Base-by-base conservation (phyloP, 2,329 filamentous ascomycete species). In the Canariomyces notabilis region DNA sequence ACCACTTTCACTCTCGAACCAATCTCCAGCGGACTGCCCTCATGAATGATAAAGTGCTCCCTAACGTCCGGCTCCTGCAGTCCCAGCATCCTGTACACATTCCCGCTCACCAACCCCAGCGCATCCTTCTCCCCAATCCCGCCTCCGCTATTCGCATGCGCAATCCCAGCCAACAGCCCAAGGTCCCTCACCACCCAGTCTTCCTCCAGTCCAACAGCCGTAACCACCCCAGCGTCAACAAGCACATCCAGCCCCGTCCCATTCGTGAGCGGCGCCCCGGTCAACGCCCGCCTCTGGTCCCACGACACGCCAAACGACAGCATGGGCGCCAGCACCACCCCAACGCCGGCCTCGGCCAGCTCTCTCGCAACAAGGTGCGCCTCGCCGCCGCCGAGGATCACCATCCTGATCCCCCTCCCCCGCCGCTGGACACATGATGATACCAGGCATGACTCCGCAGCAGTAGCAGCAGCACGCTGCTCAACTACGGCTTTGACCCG, bases 241-340 rank as follows among this genome's bases (percentile, higher is more conserved):
- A 85, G 71, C 11, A 59, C 62, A 50, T 84, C 79, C 4, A 82
- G 65, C 0, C 74, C 72, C 1, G 81, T 84, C 26, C 80, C 79
- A 56, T 83, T 82, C 0, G 80, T 82, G 1, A 85, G 68, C 1
- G 82, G 82, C 4, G 81, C 80, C 1, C 82, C 82, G 0, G 79
- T 74, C 7, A 85, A 67, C 0, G 77, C 73, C 2, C 81, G 75
- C 0, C 78, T 75, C 61, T 81, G 67, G 50, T 84, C 79, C 82
- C 81, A 85, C 0, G 59, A 63, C 5, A 59, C 62, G 2, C 72
- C 70, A 56, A 76, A 79, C 0, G 77, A 72, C 52, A 77, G 74
- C 12, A 82, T 61, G 1, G 80, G 80, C 0, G 74, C 69, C 2
- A 85, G 71, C 20, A 85, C 74, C 18, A 85, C 76, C 46, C 76